Evolutionary conservation across 345 rosid species (phyloP).

Genomic region (Pseudoturritis turrita): DNA sequence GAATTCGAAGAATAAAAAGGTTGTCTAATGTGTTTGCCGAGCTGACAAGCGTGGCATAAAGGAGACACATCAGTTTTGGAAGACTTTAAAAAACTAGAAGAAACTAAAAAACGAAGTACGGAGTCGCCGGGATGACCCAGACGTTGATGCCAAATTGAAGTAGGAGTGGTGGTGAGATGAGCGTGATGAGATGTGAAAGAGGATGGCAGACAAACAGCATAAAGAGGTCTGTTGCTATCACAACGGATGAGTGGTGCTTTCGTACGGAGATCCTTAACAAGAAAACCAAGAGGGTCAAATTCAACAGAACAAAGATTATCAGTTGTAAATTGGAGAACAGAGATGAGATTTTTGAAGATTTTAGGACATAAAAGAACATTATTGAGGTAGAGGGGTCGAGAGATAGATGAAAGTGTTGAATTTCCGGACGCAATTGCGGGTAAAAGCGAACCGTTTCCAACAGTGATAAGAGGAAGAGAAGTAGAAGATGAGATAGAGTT

Average conservation of each 20-base stretch:
- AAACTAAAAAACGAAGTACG: background rate
- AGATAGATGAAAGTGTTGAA: accelerated
- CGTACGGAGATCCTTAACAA: background rate
- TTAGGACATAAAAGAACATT: background rate
- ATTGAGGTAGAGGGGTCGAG: background rate
- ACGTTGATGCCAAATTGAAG: background rate
- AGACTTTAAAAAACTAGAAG: background rate
- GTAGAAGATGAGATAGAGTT: background rate
- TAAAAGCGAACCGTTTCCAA: background rate
- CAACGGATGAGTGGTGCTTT: background rate
- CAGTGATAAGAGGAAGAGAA: background rate
- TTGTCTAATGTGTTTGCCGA: background rate
- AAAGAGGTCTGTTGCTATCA: background rate
- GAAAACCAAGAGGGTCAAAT: background rate
- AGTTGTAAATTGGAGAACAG: background rate
- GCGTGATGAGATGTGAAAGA: too few species aligned
- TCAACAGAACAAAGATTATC: background rate
- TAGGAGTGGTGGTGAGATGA: too few species aligned
- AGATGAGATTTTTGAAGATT: background rate
- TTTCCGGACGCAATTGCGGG: background rate
- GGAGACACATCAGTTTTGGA: background rate
- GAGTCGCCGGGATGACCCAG: background rate
- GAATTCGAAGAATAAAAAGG: background rate
- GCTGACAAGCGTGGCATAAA: background rate
- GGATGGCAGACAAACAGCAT: background rate